These are phyloP conservation scores for Vitellaria paradoxa DNA, from an alignment of 179 eudicot genomes.

Conservation along the genomic window DNA sequence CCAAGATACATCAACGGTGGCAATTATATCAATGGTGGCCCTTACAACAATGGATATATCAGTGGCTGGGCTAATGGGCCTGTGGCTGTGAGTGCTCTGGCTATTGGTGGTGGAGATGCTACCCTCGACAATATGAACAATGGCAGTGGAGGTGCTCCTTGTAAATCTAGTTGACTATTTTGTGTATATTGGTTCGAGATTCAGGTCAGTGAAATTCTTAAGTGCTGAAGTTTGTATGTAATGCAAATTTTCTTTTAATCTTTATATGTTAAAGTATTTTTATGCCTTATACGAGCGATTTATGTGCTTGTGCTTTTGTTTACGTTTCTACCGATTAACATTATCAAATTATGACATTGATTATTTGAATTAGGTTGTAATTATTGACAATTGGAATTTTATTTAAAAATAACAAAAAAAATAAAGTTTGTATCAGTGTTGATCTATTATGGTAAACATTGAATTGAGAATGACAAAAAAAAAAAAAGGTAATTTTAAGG, in stretches of 20 bases:
- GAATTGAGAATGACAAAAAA: neutral
- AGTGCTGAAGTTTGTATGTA: neutral
- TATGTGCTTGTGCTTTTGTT: neutral
- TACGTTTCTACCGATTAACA: neutral
- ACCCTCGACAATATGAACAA: neutral
- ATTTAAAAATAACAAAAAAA: neutral
- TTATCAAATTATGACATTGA: neutral
- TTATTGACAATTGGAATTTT: neutral
- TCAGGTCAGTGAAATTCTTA: constrained; percentile 8
- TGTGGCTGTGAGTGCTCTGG: neutral
- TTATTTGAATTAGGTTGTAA: neutral
- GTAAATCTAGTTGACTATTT: neutral
- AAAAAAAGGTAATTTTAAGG: neutral
- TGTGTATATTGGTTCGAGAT: neutral
- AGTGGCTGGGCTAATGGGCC: neutral
- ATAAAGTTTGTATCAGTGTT: neutral
- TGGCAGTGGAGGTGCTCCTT: neutral
- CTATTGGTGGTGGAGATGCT: neutral
- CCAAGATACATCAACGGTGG: neutral
- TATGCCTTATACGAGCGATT: neutral
- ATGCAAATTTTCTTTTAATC: neutral
- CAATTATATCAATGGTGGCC: neutral
- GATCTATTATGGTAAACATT: neutral
- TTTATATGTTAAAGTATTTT: neutral
- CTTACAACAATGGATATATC: neutral